Base-by-base conservation (phyloP, 805 yeast species). In the Ogataea parapolymorpha region DNA sequence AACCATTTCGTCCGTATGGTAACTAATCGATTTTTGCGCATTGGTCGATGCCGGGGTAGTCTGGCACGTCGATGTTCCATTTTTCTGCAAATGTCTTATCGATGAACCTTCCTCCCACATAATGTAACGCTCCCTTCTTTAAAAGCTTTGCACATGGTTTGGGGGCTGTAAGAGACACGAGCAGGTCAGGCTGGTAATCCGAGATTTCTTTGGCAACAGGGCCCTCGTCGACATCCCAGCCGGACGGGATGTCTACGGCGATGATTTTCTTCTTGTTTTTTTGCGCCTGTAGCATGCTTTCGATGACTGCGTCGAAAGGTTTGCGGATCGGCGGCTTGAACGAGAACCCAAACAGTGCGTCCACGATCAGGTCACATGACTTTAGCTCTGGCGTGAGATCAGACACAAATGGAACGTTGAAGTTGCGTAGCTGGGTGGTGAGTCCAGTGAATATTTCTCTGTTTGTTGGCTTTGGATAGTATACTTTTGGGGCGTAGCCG, bases 201-300 rank as follows among this genome's bases (percentile, higher is more conserved):
- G 41, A 40, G 6, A 58, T 56, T 13, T 68, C 55, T 0, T 60
- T 64, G 9, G 66, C 62, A 2, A 61, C 63, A 0, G 93, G 95
- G 0, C 99, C 99, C 6, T 72, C 56, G 55, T 93, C 95, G 9
- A 93, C 98, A 56, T 90, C 91, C 99, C 99, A 93, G 0, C 97
- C 96, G 2, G 95, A 85, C 0, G 99, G 99, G 34, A 91, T 78
- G 61, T 93, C 99, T 2, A 93, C 85, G 0, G 95, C 77, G 0
- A 86, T 74, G 2, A 89, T 75, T 1, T 90, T 91, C 2, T 78
- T 43, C 20, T 46, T 41, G 22, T 36, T n/a, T 6, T 32, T 28
- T 52, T 54, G 70, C 7, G 47, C 35, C 2, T 55, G 42, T 6
- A 67, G 54, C 48, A 85, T 59, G 6, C 67, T 51, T n/a, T 53